Evolutionary conservation across 1,284 basidiomycete genomes (phyloP), one percentile per base, ranked within the genome.

Genomic region (Sphaerobolus stellatus): DNA sequence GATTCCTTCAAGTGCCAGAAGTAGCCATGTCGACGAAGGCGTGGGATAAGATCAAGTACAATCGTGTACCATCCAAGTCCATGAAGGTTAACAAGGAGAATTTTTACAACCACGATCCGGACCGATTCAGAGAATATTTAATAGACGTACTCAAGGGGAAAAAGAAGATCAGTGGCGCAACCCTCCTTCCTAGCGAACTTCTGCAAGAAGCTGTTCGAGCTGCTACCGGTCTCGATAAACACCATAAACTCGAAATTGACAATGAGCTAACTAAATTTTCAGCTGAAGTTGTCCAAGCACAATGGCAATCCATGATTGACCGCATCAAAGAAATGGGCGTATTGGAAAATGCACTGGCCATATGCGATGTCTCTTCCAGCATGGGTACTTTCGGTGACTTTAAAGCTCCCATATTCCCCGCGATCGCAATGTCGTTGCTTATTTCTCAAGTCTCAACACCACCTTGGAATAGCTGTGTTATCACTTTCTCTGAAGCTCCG

Each of bases 331-430:
- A 80, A 34, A 72, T 78, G 0, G 84, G 84, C 0, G 65, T 69
- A 9, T 61, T 90, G 36, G 76, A 84, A 1, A 86, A 82, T 59
- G 75, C 77, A 7, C 66, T 90, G 16, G 86, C 86, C 0, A 64
- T 89, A 11, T 88, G 84, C 63, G 88, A 90, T 61, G 86, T 89
- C 14, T 86, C 84, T 0, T 86, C 83, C 0, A 86, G 83, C 1
- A 89, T 89, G 87, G 83, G 83, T 0, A 43, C 33, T 3, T 44
- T 64, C 9, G n/a, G 20, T 20, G 45, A 14, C 5, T 13, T 48
- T 0, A 61, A 68, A 5, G 0, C 58, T 0, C 86, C 87, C 0
- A 85, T 90, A 50, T 67, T 75, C 43, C 81, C 82, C 13, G 77
- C 85, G 2, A 58, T 90, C 22, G 76, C 84, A 1, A 78, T 89